Evolutionary conservation across 805 yeast species (phyloP), one percentile per base, ranked within the genome.

Genomic region (Lipomyces sp.): DNA sequence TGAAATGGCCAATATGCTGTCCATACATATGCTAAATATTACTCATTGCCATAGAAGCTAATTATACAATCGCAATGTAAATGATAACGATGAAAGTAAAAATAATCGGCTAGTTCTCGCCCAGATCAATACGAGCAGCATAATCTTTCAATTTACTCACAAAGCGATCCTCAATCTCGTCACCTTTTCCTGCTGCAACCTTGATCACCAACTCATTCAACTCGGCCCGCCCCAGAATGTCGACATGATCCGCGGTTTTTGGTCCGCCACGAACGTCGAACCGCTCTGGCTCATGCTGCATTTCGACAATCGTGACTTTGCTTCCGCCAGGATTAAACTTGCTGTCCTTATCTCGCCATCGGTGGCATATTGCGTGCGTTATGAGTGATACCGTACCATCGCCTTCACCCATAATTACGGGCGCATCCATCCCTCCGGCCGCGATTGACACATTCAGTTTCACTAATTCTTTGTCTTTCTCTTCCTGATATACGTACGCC

Each of bases 201-300:
- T 85, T 84, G 63, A 94, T 80, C 11, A 95, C 81, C 73, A 93
- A 80, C 75, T 95, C 99, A 75, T 95, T 95, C 76, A 95, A 80
- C 75, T 89, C 96, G 0, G 98, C 91, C 69, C 96, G 87, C 1
- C 99, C 99, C 57, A 95, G 81, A 57, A 95, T 93, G 76, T 95
- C 99, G 35, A 95, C 99, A 77, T 95, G 99, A 74, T 95, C 99
- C 0, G 98, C 98, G 0, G 98, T 94, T 76, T 90, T 90, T 10
- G 97, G 96, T 13, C 99, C 99, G 33, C 99, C 99, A 71, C 99
- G 84, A 42, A 95, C 90, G 79, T 95, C 99, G 73, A 90, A 92
- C 71, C 90, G 80, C 74, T 91, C 97, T 0, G 99, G 99, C 75
- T 93, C 96, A 74, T 95, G 97, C 73, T 85, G 84, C 80, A 95